A percentile compares a stretch with the other conserved stretches of the same genome.
Conservation (phyloP, 2,329 filamentous ascomycete genomes). For the Remersonia thermophila region DNA sequence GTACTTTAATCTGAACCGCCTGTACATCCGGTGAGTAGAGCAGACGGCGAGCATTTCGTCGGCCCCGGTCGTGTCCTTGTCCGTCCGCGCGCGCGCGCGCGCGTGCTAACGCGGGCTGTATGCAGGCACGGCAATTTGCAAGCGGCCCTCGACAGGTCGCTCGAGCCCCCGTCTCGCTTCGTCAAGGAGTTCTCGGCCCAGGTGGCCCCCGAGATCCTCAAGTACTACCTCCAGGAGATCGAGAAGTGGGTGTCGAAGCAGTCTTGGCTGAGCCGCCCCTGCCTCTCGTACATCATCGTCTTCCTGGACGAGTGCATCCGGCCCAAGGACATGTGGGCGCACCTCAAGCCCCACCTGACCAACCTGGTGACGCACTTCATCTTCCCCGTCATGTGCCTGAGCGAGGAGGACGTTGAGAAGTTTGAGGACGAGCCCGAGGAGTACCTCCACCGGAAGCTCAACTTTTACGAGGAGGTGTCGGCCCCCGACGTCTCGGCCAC, state of each 20-base stretch:
- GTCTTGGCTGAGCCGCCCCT: constrained; percentile 87
- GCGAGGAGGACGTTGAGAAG: constrained; percentile 81
- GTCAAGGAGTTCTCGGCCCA: constrained; percentile 83
- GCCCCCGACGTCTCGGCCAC: constrained; percentile 91
- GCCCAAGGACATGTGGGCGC: constrained; percentile 92
- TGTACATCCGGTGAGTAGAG: constrained; percentile 64
- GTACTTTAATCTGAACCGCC: constrained; percentile 90
- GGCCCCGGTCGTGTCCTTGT: too few species aligned
- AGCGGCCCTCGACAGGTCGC: constrained; percentile 57
- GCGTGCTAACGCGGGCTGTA: not conserved
- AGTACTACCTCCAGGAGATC: constrained; percentile 86
- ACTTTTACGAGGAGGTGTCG: constrained; percentile 95
- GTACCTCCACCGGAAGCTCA: constrained; percentile 92
- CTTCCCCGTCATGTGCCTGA: constrained; percentile 89
- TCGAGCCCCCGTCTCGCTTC: constrained; percentile 65
- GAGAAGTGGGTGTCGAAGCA: constrained; percentile 96
- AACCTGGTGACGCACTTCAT: constrained; percentile 89
- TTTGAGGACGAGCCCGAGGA: constrained; percentile 93
- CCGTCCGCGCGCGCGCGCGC: too few species aligned
- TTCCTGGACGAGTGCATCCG: constrained; percentile 97
- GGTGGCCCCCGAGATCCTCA: constrained; percentile 91
- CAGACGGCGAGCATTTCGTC: not conserved
- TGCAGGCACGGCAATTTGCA: constrained; percentile 78
- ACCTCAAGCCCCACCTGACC: constrained; percentile 85
- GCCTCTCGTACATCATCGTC: constrained; percentile 82